These are phyloP conservation scores for Microdochium paspali DNA, from an alignment of 2,329 filamentous ascomycete species.

Conservation along the genomic window DNA sequence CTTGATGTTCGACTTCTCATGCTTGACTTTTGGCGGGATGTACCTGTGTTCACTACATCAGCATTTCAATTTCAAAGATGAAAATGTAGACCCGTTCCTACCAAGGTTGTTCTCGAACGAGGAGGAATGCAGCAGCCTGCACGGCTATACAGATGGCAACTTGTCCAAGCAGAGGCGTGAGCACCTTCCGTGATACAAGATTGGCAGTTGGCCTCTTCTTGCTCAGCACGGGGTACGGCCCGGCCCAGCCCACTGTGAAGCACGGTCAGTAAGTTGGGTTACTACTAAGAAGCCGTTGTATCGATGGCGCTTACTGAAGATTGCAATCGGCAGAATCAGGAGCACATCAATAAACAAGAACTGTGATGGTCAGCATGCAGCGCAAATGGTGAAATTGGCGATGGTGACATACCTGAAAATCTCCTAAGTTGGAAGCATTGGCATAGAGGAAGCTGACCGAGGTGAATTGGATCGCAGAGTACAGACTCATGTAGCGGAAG, in stretches of 20 bases:
- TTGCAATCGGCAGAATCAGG: conserved; percentile 89
- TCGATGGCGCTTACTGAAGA: conserved; percentile 73
- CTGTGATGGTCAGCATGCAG: conserved; percentile 20
- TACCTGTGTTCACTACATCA: conserved; percentile 40
- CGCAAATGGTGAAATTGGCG: neutral
- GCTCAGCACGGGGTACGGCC: conserved; percentile 66
- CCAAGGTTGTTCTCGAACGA: conserved; percentile 74
- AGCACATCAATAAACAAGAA: conserved; percentile 92
- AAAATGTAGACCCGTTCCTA: no score
- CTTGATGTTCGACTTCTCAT: conserved; percentile 71
- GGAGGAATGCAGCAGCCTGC: conserved; percentile 65
- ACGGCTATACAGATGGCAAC: conserved; percentile 72
- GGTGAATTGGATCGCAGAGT: conserved; percentile 98
- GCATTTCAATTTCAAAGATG: conserved; percentile 10
- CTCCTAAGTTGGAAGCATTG: conserved; percentile 85
- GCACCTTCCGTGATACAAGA: conserved; percentile 83
- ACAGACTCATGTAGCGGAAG: conserved; percentile 99
- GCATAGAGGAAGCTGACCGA: conserved; percentile 95
- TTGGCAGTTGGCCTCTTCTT: conserved; percentile 85
- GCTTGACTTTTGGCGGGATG: conserved; percentile 67
- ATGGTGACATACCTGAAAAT: conserved; percentile 61
- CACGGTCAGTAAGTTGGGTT: conserved; percentile 5
- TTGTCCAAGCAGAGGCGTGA: conserved; percentile 82
- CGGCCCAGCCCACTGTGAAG: conserved; percentile 78
- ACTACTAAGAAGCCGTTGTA: no score